These are phyloP conservation scores for Diaporthe australafricana DNA, from an alignment of 2,329 filamentous ascomycete genomes.

Conservation along the genomic window DNA sequence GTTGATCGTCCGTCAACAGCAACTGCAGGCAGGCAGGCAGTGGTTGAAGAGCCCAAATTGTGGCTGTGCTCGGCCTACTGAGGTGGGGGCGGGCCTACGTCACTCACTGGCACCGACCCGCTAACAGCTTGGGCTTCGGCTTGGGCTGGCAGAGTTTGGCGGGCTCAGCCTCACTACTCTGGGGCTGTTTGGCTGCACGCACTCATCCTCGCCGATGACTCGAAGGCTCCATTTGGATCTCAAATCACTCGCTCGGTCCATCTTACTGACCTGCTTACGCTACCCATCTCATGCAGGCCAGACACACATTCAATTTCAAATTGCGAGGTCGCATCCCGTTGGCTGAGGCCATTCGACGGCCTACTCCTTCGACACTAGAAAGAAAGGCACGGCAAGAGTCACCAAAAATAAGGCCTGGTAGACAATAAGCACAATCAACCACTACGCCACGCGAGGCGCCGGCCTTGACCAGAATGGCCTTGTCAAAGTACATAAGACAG, in stretches of 20 bases:
- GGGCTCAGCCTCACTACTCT: background rate
- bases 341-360: background rate
- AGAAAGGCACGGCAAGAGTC: slow-evolving; percentile 20
- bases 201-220: slow-evolving; percentile 12
- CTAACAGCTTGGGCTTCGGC: too few relatives aligned
- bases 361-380: background rate
- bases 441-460: background rate
- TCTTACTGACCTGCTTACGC: background rate
- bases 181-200: background rate
- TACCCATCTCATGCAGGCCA: background rate
- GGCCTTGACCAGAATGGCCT: background rate
- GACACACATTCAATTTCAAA: background rate
- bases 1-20: slow-evolving; percentile 19
- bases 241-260: background rate
- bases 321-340: background rate
- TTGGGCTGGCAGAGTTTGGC: background rate
- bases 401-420: background rate
- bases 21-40: background rate
- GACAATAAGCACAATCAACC: background rate
- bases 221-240: background rate
- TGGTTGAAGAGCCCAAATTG: slow-evolving; percentile 1
- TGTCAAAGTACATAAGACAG: slow-evolving; percentile 6
- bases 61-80: background rate
- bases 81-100: slow-evolving; percentile 4
- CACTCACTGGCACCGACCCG: slow-evolving; percentile 8